These are phyloP conservation scores for Candida chilensis DNA, from an alignment of 805 yeast genomes.

Conservation along the genomic window DNA sequence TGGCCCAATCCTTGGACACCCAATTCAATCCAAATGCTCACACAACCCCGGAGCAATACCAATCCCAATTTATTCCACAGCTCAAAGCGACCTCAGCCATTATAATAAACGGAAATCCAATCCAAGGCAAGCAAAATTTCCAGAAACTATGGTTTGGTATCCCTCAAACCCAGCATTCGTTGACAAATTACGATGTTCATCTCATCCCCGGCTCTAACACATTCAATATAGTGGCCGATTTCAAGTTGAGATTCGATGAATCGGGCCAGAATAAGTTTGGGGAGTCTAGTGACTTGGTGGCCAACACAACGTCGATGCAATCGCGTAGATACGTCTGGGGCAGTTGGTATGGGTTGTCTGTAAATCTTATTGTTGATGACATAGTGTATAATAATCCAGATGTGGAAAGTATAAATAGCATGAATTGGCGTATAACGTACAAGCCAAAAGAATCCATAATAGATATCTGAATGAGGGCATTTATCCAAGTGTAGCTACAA, in stretches of 20 bases:
- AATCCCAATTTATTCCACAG: conserved; percentile 39
- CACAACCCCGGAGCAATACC: conserved; percentile 27
- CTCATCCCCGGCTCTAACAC: conserved; percentile 57
- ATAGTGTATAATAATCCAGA: conserved; percentile 20
- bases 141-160: conserved; percentile 50
- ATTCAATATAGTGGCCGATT: conserved; percentile 37
- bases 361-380: conserved; percentile 54
- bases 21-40: conserved; percentile 15
- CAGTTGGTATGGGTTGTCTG: conserved; percentile 58
- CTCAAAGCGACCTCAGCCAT: conserved; percentile 43
- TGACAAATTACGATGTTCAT: conserved; percentile 61
- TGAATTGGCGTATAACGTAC: conserved; percentile 60
- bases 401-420: conserved; percentile 42
- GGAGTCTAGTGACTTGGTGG: conserved; percentile 46
- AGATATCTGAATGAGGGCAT: conserved; percentile 9
- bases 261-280: conserved; percentile 61
- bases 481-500: conserved; percentile 12
- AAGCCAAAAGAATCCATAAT: conserved; percentile 43
- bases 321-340: conserved; percentile 52
- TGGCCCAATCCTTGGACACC: conserved; percentile 23
- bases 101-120: conserved; percentile 50
- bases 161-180: conserved; percentile 52
- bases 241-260: conserved; percentile 68
- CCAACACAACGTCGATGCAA: conserved; percentile 5
- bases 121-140: conserved; percentile 39